phyloP scores from a whole-genome alignment of 2,329 filamentous ascomycete genomes.

The Exophiala spinifera region DNA sequence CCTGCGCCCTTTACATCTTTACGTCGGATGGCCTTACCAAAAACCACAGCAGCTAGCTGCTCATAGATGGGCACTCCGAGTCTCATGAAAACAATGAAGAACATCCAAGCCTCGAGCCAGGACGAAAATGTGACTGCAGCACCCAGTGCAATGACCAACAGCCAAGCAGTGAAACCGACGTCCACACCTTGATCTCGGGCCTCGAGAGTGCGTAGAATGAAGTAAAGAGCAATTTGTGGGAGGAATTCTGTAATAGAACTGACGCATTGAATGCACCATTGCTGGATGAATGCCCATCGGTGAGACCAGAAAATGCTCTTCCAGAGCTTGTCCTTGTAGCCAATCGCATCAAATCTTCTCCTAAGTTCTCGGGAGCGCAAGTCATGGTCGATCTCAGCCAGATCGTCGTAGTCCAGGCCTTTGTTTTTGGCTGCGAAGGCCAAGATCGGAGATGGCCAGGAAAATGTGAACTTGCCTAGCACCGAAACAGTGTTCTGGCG shows the following conservation, averaged over 20 bases:
- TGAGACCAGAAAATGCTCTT: constrained; percentile 59
- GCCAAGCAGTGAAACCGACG: constrained; percentile 57
- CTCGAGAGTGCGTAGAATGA: constrained; percentile 65
- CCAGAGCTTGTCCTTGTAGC: constrained; percentile 51
- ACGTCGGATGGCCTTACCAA: constrained; percentile 71
- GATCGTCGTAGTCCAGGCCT: constrained; percentile 59
- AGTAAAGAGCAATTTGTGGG: constrained; percentile 67
- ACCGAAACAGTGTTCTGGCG: constrained; percentile 60
- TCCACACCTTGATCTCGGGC: constrained; percentile 45
- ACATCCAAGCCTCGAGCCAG: constrained; percentile 63
- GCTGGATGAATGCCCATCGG: constrained; percentile 53
- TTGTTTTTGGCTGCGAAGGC: constrained; percentile 55
- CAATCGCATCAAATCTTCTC: constrained; percentile 44
- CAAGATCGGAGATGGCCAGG: constrained; percentile 60
- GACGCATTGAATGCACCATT: constrained; percentile 57
- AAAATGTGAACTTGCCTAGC: constrained; percentile 61
- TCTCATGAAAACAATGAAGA: constrained; percentile 63
- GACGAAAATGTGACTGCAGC: constrained; percentile 53
- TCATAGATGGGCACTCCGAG: constrained; percentile 65
- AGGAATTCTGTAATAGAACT: constrained; percentile 62
- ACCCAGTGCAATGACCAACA: constrained; percentile 66
- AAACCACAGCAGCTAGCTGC: constrained; percentile 69
- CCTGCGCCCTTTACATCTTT: constrained; percentile 68
- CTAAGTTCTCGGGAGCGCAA: constrained; percentile 53
- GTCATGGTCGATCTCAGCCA: constrained; percentile 59